phyloP scores from a whole-genome alignment of 148 eudicot genomes.

The Camellia japonica region DNA sequence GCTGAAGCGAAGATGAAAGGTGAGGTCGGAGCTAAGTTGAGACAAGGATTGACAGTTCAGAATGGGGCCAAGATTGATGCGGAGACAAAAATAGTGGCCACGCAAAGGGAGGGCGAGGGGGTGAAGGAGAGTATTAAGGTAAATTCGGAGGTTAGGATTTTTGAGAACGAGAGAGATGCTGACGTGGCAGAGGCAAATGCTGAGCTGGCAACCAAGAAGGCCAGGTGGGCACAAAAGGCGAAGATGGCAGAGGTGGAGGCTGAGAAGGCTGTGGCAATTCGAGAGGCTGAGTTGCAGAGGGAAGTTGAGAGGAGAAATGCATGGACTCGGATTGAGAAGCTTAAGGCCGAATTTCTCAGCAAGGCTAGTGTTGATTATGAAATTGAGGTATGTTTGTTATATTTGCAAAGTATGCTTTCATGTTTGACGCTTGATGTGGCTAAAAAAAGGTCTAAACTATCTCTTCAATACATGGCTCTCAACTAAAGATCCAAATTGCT shows the following conservation, averaged over 20 bases:
- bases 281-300: slow-evolving; percentile 26
- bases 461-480: too few species aligned
- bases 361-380: slow-evolving; percentile 29
- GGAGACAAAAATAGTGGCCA: slow-evolving; percentile 20
- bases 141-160: slow-evolving; percentile 15
- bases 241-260: slow-evolving; percentile 25
- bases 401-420: too few species aligned
- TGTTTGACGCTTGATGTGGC: too few species aligned
- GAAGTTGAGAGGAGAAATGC: slow-evolving; percentile 25
- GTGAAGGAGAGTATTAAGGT: slow-evolving; percentile 21
- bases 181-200: slow-evolving; percentile 30
- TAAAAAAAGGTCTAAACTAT: too few species aligned
- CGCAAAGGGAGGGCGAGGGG: slow-evolving; percentile 23
- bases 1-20: slow-evolving; percentile 28
- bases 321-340: slow-evolving; percentile 19
- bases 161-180: slow-evolving; percentile 24
- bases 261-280: slow-evolving; percentile 17
- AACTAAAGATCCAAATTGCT: too few species aligned
- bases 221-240: slow-evolving; percentile 20
- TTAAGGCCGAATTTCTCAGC: slow-evolving; percentile 26
- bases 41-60: slow-evolving; percentile 20
- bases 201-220: slow-evolving; percentile 24
- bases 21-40: slow-evolving; percentile 19
- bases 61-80: slow-evolving; percentile 27
- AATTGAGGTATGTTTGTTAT: slow-evolving; percentile 6